phyloP scores from a whole-genome alignment of 2,329 filamentous ascomycete genomes.

The Ceratocystis ficicola region DNA sequence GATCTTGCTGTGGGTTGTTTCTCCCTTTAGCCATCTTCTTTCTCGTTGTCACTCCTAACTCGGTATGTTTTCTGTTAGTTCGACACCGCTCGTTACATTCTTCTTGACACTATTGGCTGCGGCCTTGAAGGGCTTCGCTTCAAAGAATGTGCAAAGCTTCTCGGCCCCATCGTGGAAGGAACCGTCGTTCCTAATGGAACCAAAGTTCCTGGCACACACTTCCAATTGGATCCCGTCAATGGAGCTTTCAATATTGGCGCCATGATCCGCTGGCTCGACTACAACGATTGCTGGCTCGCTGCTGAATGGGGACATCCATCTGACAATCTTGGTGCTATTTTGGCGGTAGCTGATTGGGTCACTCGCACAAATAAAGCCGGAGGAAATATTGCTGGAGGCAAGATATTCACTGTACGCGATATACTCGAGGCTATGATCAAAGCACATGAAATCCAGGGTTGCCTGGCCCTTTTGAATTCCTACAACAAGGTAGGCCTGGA shows the following conservation, averaged over 20 bases:
- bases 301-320: constrained; percentile 98
- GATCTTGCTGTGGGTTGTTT: constrained; percentile 67
- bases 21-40: neutral
- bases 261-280: constrained; percentile 98
- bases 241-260: constrained; percentile 98
- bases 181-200: constrained; percentile 86
- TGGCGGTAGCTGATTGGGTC: constrained; percentile 94
- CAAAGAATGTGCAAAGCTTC: constrained; percentile 88
- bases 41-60: neutral
- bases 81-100: constrained; percentile 91
- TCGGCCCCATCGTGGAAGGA: constrained; percentile 82
- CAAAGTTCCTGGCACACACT: constrained; percentile 80
- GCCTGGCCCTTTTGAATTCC: constrained; percentile 90
- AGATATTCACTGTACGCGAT: constrained; percentile 77
- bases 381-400: constrained; percentile 72
- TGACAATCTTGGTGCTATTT: constrained; percentile 93
- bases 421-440: constrained; percentile 97
- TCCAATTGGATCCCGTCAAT: constrained; percentile 88
- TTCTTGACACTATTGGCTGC: constrained; percentile 93
- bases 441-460: constrained; percentile 97
- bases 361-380: constrained; percentile 72
- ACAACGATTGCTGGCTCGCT: constrained; percentile 99
- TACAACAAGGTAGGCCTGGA: constrained; percentile 98
- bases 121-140: constrained; percentile 91
- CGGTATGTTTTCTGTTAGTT: constrained; percentile 41